Conservation (phyloP, 768 basidiomycete genomes). For the Lactarius vividus region DNA sequence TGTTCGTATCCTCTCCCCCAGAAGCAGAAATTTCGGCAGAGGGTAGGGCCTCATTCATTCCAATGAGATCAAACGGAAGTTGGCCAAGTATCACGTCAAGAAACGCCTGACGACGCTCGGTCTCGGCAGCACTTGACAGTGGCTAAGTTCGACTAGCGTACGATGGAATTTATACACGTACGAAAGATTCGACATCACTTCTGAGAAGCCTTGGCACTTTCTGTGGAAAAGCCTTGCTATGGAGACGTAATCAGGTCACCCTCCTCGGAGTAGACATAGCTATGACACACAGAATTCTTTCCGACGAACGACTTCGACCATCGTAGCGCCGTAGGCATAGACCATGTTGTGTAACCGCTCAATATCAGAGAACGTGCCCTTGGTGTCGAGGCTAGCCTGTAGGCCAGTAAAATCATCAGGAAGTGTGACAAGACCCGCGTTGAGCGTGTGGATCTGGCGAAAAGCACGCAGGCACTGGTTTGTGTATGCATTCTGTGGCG, state of each 20-base stretch:
- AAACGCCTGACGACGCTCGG: conserved; percentile 77
- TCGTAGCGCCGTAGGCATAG: conserved; percentile 87
- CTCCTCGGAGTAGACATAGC: too few species aligned
- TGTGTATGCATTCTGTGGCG: conserved; percentile 63
- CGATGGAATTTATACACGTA: conserved; percentile 38
- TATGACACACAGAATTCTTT: conserved; percentile 74
- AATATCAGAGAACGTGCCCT: conserved; percentile 85
- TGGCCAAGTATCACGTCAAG: conserved; percentile 79
- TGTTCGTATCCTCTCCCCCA: conserved; percentile 50
- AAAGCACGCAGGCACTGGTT: conserved; percentile 61
- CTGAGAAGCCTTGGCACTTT: conserved; percentile 73
- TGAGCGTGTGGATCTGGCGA: conserved; percentile 72
- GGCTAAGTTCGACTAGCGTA: conserved; percentile 5
- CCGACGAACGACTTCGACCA: conserved; percentile 85
- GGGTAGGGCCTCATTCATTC: conserved; percentile 77
- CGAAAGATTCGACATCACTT: conserved; percentile 85
- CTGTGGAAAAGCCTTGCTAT: conserved; percentile 77
- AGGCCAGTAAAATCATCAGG: conserved; percentile 61
- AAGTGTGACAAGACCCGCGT: conserved; percentile 74
- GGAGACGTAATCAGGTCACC: neutral
- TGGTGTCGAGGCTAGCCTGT: conserved; percentile 67
- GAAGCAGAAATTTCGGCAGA: conserved; percentile 72
- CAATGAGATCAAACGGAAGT: conserved; percentile 79
- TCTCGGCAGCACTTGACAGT: conserved; percentile 60
- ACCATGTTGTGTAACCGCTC: conserved; percentile 84